phyloP scores from a whole-genome alignment of 768 basidiomycete genomes.

The Postia placenta region DNA sequence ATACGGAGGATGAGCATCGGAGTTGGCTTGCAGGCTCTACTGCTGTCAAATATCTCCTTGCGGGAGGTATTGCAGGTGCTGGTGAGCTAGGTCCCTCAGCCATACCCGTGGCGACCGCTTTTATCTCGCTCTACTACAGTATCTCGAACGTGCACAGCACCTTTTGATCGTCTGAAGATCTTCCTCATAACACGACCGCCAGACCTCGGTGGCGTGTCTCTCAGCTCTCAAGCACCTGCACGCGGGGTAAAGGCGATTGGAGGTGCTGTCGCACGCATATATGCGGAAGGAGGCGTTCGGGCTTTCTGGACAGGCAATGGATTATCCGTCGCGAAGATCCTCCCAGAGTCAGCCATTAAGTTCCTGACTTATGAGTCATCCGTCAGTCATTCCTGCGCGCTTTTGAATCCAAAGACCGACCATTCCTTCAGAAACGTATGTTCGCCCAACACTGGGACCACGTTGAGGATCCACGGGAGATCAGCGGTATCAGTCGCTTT shows the following conservation, averaged over 20 bases:
- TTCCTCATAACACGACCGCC: conserved; percentile 90
- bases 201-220: conserved; percentile 54
- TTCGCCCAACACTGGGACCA: conserved; percentile 90
- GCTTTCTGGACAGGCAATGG: conserved; percentile 99
- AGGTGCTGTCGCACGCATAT: conserved; percentile 74
- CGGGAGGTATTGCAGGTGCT: conserved; percentile 92
- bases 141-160: conserved; percentile 93
- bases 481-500: conserved; percentile 90
- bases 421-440: conserved; percentile 69
- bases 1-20: conserved; percentile 40
- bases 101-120: not conserved
- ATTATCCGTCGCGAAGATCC: conserved; percentile 90
- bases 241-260: conserved; percentile 59
- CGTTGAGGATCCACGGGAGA: conserved; percentile 82
- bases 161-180: conserved; percentile 94
- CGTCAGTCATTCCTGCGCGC: conserved; percentile 38
- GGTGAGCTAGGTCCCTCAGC: conserved; percentile 44
- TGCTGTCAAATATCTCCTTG: conserved; percentile 84
- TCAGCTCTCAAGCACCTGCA: conserved; percentile 38
- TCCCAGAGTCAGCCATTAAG: conserved; percentile 98
- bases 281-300: conserved; percentile 80
- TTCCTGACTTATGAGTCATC: conserved; percentile 94
- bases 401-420: not conserved
- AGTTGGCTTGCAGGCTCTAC: conserved; percentile 60
- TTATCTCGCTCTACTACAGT: conserved; percentile 50